Evolutionary conservation across 148 eudicot genomes (phyloP).

Genomic region (Rhododendron griersonianum): DNA sequence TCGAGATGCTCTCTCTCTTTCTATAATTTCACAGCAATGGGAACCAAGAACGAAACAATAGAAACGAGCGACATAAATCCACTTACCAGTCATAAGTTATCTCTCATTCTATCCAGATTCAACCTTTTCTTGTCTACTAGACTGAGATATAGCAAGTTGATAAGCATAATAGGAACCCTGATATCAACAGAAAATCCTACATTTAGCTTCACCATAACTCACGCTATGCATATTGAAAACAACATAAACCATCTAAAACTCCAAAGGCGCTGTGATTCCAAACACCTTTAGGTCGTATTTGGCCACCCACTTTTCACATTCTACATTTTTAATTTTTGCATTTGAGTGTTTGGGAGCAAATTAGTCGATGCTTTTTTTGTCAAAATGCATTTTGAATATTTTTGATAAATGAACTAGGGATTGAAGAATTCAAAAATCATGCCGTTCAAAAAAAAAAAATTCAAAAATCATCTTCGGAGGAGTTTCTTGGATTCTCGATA

Average conservation of each 20-base stretch:
- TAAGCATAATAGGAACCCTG: slow-evolving; percentile 11
- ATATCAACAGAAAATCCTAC: neutral
- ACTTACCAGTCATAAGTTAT: slow-evolving; percentile 15
- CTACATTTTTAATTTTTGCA: too few species aligned
- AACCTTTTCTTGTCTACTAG: slow-evolving; percentile 8
- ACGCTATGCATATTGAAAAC: neutral
- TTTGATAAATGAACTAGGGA: neutral
- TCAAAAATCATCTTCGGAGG: neutral
- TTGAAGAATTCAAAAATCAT: neutral
- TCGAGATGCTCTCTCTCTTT: neutral
- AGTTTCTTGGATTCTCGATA: too few species aligned
- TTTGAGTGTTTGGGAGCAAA: too few species aligned
- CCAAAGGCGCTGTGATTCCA: neutral
- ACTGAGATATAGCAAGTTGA: slow-evolving; percentile 7
- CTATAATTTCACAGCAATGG: neutral
- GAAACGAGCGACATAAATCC: neutral
- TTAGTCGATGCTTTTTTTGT: neutral
- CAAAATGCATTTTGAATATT: neutral
- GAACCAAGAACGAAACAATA: neutral
- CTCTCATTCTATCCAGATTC: neutral
- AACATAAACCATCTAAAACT: neutral
- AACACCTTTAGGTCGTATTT: neutral
- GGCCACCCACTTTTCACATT: too few species aligned
- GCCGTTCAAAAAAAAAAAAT: too few species aligned
- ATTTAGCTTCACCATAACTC: neutral